Evolutionary conservation across 2,329 filamentous ascomycete species (phyloP), one percentile per base, ranked within the genome.

Genomic region (Penicillium sp.): DNA sequence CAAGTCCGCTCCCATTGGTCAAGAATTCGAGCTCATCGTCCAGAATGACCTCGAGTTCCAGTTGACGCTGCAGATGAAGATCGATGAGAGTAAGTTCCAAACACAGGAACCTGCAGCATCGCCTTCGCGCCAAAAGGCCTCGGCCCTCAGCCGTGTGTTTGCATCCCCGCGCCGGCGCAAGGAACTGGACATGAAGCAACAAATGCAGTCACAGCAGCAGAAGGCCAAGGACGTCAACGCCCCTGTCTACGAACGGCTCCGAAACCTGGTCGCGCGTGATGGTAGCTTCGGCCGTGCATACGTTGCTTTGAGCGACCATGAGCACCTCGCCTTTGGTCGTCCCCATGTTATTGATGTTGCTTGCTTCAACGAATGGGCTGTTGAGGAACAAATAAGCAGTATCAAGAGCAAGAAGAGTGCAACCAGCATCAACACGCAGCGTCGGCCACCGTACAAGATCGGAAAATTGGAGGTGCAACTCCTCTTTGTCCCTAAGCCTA

Each of bases 11-110:
- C 90, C 93, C 0, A 97, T 99, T 60, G 93, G 92, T 6, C 93
- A 99, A 66, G 93, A 99, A 68, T 99, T 99, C 62, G 93, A 99
- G 73, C 83, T 99, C 37, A 91, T 97, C 28, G 93, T 99, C 22
- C 86, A 95, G 41, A 93, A 95, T 60, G 93, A 99, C 61, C 82
- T 99, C n/a, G 93, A 99, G 70, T 99, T 99, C 74, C 93, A 99
- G 72, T 81, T 99, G 33, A 97, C 93, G 0, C 80, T 99, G 12
- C 95, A 96, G 59, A 95, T 95, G 57, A 96, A 96, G 75, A 79
- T 97, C 19, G 87, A 91, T 58, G 88, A 91, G 64, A 88, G 88
- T 5, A 83, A 85, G 22, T 79, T 86, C 16, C 73, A 76, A 49
- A 64, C 69, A 13, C 70, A 72, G 39, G 59, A 74, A 53, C 64